Evolutionary conservation across 2,329 filamentous ascomycete species (phyloP).

Genomic region (Ceratocystis lukuohia): DNA sequence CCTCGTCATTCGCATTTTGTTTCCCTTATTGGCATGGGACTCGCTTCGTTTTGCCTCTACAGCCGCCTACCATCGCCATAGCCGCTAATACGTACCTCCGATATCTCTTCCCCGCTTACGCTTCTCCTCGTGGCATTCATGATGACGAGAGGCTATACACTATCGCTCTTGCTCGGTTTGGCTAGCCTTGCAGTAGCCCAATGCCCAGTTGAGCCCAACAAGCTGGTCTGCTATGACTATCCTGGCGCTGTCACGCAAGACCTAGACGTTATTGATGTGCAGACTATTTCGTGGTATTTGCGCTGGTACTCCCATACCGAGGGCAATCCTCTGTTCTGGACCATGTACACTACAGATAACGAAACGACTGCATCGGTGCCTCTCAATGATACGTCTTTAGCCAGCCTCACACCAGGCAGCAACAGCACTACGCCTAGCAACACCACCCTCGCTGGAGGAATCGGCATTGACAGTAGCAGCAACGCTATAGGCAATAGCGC

Average conservation of each 20-base stretch:
- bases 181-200: conserved; percentile 1
- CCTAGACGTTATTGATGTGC: conserved; percentile 16
- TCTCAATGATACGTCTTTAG: conserved; percentile 10
- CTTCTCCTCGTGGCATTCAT: background rate
- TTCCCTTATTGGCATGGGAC: background rate
- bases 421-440: background rate
- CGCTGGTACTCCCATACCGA: conserved; percentile 17
- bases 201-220: conserved; percentile 9
- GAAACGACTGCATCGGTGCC: conserved; percentile 14
- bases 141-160: background rate
- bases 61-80: background rate
- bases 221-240: conserved; percentile 19
- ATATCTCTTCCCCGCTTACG: background rate
- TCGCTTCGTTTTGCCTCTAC: background rate
- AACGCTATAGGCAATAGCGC: background rate
- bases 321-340: conserved; percentile 18
- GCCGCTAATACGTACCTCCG: background rate
- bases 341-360: conserved; percentile 17
- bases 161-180: background rate
- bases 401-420: background rate
- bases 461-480: background rate
- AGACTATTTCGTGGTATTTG: conserved; percentile 19
- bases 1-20: background rate
- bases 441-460: background rate
- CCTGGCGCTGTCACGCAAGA: conserved; percentile 16